Percentiles rank a stretch among this genome's conserved stretches.
Evolutionary conservation across 306 rosid species (phyloP).

Genomic region (Lagenaria siceraria): DNA sequence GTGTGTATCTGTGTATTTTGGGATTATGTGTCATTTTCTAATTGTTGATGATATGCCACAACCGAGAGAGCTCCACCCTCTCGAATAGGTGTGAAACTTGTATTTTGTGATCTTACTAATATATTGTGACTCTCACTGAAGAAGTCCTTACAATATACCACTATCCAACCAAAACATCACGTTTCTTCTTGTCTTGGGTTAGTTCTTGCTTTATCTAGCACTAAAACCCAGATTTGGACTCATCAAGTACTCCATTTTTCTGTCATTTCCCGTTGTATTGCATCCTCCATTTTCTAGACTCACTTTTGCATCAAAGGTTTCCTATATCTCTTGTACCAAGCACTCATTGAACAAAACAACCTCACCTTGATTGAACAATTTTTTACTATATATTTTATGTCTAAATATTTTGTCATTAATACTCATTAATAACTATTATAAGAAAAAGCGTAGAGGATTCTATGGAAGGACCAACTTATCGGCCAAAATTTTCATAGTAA

Average conservation of each 20-base stretch:
- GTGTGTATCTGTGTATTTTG: too few species aligned
- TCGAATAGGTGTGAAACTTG: too few species aligned
- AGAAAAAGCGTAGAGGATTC: not conserved
- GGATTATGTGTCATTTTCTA: too few species aligned
- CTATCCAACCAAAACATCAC: not conserved
- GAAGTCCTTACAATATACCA: not conserved
- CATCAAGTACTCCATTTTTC: not conserved
- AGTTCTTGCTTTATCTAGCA: not conserved
- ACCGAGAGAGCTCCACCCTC: too few species aligned
- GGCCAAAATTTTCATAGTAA: not conserved
- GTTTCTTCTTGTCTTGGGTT: not conserved
- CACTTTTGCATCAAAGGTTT: not conserved
- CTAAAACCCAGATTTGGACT: not conserved
- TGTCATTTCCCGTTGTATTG: not conserved
- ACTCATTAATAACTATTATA: not conserved
- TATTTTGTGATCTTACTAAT: too few species aligned
- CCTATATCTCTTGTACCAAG: not conserved
- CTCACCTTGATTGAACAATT: not conserved
- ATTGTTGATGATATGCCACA: too few species aligned
- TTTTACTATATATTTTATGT: not conserved
- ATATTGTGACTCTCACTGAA: too few species aligned
- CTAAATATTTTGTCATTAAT: not conserved
- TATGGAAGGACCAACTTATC: not conserved
- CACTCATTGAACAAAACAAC: not conserved
- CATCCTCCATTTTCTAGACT: not conserved